These are phyloP conservation scores for Acorus gramineus DNA, from an alignment of 106 monocot species.

Conservation along the genomic window DNA sequence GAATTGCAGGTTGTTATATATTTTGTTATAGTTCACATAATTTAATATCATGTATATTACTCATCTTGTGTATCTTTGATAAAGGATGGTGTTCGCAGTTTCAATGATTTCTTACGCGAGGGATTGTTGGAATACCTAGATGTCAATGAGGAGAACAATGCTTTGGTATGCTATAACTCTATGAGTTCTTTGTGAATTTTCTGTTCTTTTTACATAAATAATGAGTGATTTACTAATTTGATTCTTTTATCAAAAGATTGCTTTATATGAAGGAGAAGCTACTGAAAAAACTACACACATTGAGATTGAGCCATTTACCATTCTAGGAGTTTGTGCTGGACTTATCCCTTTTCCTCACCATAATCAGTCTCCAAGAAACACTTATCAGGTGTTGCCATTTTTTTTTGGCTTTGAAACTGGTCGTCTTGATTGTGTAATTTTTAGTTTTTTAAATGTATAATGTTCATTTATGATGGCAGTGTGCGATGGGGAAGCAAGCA, in stretches of 20 bases:
- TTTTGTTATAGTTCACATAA: not conserved
- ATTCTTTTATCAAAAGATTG: conserved; percentile 43
- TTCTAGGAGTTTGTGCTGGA: conserved; percentile 89
- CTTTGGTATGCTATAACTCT: conserved; percentile 42
- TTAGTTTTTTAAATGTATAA: conserved; percentile 2
- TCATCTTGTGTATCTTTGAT: conserved; percentile 1
- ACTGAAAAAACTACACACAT: conserved; percentile 56
- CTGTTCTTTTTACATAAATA: not conserved
- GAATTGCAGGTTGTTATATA: conserved; percentile 53
- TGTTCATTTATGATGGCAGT: conserved; percentile 31
- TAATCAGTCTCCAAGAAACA: conserved; percentile 97
- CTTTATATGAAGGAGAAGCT: conserved; percentile 64
- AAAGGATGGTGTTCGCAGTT: conserved; percentile 77
- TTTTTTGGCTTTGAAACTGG: not conserved
- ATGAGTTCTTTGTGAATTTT: not conserved
- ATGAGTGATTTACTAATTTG: not conserved
- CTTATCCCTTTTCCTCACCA: conserved; percentile 98
- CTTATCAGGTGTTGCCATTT: conserved; percentile 66
- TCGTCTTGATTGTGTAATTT: conserved; percentile 3
- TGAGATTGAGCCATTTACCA: conserved; percentile 94
- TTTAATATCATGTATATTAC: not conserved
- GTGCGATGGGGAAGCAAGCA: conserved; percentile 99
- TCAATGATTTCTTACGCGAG: conserved; percentile 82
- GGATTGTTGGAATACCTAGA: conserved; percentile 95
- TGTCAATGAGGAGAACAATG: conserved; percentile 99